Base-by-base conservation (phyloP, 2,329 filamentous ascomycete genomes). In the Geoglossum cookeanum region DNA sequence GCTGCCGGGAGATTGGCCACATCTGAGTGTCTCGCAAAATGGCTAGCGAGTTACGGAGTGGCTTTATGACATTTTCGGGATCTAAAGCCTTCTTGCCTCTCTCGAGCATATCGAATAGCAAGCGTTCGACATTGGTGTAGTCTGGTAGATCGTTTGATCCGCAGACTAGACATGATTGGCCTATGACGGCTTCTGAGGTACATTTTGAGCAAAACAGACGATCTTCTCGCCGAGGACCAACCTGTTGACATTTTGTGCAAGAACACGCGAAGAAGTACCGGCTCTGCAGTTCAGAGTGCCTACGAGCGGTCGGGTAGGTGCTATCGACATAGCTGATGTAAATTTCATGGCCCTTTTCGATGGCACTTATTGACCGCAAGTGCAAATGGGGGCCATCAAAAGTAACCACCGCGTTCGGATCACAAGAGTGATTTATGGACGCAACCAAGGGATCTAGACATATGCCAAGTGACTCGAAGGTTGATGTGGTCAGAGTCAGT, bases 291-390 rank as follows among this genome's bases (percentile, higher is more conserved):
- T 80, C 75, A 1, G 66, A 66, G 60, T 75, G 76, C 2, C 80
- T 75, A n/a, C 70, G 68, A 7, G 68, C 62, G 30, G 70, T 72
- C 0, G 78, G 74, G 44, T 75, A 73, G 0, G 75, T 79, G 39
- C 70, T 70, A 62, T 84, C 80, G 60, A 81, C 71, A 63, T 84
- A 84, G 2, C 78, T 77, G 59, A 83, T 78, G 62, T 74, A 77
- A 33, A 84, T 71, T 64, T 84, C 79, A 33, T 79, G 75, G 59
- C 72, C 74, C 58, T 73, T 71, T 17, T 69, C 65, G 59, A 84
- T 79, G 0, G 73, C 70, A 11, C 67, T 68, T 1, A 81, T 66
- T 0, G 79, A 74, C 37, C 78, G 75, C 35, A 81, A 63, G 13
- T 69, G 69, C 8, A 79, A 65, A 35, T 68, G 64, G 2, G 73